Evolutionary conservation across 1,139 yeast species (phyloP).

Genomic region (Debaryomyces nepalensis): DNA sequence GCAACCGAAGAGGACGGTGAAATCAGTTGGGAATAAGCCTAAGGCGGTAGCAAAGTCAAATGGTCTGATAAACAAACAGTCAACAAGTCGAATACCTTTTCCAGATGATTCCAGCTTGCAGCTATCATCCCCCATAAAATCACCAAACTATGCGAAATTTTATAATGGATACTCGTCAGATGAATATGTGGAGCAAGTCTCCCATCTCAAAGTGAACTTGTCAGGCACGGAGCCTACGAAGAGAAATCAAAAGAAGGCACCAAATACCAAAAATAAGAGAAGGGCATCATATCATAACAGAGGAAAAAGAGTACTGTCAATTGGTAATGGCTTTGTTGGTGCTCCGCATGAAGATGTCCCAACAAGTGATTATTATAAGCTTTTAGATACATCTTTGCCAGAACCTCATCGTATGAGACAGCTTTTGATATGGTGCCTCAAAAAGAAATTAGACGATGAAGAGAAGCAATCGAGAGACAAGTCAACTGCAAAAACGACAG

Average conservation of each 20-base stretch:
- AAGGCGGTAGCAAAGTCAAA: background rate
- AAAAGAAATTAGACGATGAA: slow-evolving; percentile 49
- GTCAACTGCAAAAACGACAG: slow-evolving; percentile 25
- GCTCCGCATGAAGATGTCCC: slow-evolving; percentile 70
- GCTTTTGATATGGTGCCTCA: slow-evolving; percentile 69
- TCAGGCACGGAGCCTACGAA: slow-evolving; percentile 20
- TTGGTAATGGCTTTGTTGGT: slow-evolving; percentile 74
- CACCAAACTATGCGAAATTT: slow-evolving; percentile 18
- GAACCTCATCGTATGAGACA: slow-evolving; percentile 79
- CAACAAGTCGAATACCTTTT: slow-evolving; percentile 3
- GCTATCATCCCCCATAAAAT: slow-evolving; percentile 33
- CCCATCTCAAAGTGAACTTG: slow-evolving; percentile 29
- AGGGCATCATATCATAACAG: slow-evolving; percentile 58
- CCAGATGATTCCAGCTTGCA: slow-evolving; percentile 22
- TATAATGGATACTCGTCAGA: slow-evolving; percentile 20
- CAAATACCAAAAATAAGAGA: slow-evolving; percentile 30
- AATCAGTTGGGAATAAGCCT: background rate
- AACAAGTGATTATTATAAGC: slow-evolving; percentile 60
- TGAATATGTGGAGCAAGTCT: slow-evolving; percentile 36
- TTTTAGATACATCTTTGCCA: slow-evolving; percentile 63
- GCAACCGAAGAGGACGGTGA: slow-evolving; percentile 3
- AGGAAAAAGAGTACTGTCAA: slow-evolving; percentile 75
- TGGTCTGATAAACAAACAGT: slow-evolving; percentile 1
- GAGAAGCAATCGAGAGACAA: slow-evolving; percentile 32
- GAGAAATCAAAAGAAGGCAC: slow-evolving; percentile 22